Base-by-base conservation (phyloP, 2,329 filamentous ascomycete genomes). In the Hysterium pulicare region DNA sequence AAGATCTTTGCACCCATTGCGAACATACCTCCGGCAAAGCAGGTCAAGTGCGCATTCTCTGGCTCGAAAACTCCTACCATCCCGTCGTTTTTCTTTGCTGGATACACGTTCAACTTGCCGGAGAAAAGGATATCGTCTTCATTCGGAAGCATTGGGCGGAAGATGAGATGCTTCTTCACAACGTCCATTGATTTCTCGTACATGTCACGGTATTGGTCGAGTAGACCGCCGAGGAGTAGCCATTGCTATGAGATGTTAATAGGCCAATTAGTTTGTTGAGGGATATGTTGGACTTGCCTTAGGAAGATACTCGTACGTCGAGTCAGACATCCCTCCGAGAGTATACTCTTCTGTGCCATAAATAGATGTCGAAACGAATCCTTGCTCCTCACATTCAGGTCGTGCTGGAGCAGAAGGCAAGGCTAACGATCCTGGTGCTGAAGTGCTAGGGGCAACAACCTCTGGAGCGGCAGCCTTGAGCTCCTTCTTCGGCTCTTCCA, bases 11-110 rank as follows among this genome's bases (percentile, higher is more conserved):
- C 81, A 1, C 78, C 82, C 26, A 90, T 74, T 1, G 73, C 84
- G 34, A 86, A 82, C 71, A 85, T 82, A 8, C 84, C 86, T 5
- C 85, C 85, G 3, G 78, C 71, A 57, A 87, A 90, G 63, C 85
- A 90, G 3, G 77, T 76, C 2, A 87, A 70, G 58, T 89, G 86
- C 44, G 83, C 78, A 9, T 71, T 66, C 30, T 71, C 66, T 1
- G 61, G 52, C 33, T 66, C 53, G 1, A 71, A 54, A 2, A 44
- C 15, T 49, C 51, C 37, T 10, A 44, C 23, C 32, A 53, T 48
- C 13, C 33, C 16, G 51, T 61, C 16, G 53, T 55, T 45, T 20
- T 45, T 40, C 2, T 22, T 35, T 0, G 55, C 66, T 55, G 35
- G 61, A 61, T 10, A 67, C 19, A 71, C 68, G n/a, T 57, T 61